Percentiles rank a stretch among this genome's conserved stretches.
Evolutionary conservation across 78 protist genomes (phyloP).

Genomic region (Capsaspora owczarzaki): DNA sequence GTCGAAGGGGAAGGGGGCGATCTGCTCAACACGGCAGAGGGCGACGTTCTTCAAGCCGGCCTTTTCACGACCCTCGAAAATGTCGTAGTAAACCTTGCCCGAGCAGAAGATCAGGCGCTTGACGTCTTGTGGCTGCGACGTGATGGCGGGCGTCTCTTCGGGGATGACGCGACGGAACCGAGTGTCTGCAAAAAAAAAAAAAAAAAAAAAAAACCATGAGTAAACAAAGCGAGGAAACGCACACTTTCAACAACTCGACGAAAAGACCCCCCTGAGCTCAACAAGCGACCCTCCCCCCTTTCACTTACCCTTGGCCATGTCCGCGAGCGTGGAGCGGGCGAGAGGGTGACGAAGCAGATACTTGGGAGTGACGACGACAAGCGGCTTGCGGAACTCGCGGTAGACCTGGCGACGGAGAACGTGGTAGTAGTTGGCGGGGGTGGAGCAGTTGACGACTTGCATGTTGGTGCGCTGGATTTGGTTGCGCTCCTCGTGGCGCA

Average conservation of each 20-base stretch:
- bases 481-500: not conserved
- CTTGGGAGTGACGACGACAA: slow-evolving; percentile 81
- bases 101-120: slow-evolving; percentile 78
- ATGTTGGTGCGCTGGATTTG: slow-evolving; percentile 43
- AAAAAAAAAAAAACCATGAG: not conserved
- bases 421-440: slow-evolving; percentile 96
- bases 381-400: slow-evolving; percentile 93
- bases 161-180: slow-evolving; percentile 28
- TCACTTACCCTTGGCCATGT: slow-evolving; percentile 5
- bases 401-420: slow-evolving; percentile 85
- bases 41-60: slow-evolving; percentile 62
- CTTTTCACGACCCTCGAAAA: slow-evolving; percentile 39
- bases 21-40: slow-evolving; percentile 78
- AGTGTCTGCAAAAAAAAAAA: not conserved
- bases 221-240: not conserved
- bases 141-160: slow-evolving; percentile 16
- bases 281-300: too few relatives aligned
- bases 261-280: not conserved
- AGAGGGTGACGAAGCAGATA: slow-evolving; percentile 48
- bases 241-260: not conserved
- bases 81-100: slow-evolving; percentile 74
- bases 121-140: slow-evolving; percentile 35
- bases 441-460: slow-evolving; percentile 73
- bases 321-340: slow-evolving; percentile 5
- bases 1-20: slow-evolving; percentile 92